Percentiles rank a stretch among this genome's conserved stretches.
These are phyloP conservation scores for Diplodia sapinea DNA, from an alignment of 2,329 filamentous ascomycete species.

Conservation along the genomic window DNA sequence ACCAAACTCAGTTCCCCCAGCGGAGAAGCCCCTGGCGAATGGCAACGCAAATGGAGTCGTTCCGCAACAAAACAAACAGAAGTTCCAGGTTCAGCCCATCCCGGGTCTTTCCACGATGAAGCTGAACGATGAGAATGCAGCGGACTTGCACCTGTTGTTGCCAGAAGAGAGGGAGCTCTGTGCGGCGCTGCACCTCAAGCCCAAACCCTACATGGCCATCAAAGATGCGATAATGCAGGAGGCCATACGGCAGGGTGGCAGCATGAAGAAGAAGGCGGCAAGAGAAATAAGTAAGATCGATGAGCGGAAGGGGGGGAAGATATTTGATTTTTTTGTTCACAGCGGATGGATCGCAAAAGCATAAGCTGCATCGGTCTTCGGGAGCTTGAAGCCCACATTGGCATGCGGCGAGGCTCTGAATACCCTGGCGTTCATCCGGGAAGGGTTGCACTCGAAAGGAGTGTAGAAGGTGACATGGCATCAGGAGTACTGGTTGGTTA, in stretches of 20 bases:
- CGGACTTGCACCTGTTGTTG: conserved; percentile 84
- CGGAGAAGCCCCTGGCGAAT: conserved; percentile 55
- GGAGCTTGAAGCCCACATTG: background rate
- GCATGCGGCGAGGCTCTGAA: conserved; percentile 25
- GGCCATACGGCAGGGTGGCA: conserved; percentile 84
- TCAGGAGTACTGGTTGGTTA: conserved; percentile 15
- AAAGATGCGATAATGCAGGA: conserved; percentile 93
- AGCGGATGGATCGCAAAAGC: conserved; percentile 90
- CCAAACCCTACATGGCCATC: conserved; percentile 93
- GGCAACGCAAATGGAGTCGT: conserved; percentile 50
- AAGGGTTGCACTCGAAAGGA: conserved; percentile 4
- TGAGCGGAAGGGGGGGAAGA: conserved; percentile 78
- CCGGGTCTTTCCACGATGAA: conserved; percentile 68
- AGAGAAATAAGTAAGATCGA: conserved; percentile 86
- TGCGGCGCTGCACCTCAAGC: conserved; percentile 80
- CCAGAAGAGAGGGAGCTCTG: conserved; percentile 86
- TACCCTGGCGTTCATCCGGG: conserved; percentile 31
- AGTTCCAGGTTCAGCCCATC: conserved; percentile 63
- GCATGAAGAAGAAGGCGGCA: conserved; percentile 91
- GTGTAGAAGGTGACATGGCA: conserved; percentile 1
- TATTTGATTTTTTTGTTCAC: conserved; percentile 95
- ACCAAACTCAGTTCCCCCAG: conserved; percentile 38
- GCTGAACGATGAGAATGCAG: conserved; percentile 75
- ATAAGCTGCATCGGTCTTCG: conserved; percentile 44
- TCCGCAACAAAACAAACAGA: conserved; percentile 51